Conservation (phyloP, 441 rosid species). For the Breynia disticha region DNA sequence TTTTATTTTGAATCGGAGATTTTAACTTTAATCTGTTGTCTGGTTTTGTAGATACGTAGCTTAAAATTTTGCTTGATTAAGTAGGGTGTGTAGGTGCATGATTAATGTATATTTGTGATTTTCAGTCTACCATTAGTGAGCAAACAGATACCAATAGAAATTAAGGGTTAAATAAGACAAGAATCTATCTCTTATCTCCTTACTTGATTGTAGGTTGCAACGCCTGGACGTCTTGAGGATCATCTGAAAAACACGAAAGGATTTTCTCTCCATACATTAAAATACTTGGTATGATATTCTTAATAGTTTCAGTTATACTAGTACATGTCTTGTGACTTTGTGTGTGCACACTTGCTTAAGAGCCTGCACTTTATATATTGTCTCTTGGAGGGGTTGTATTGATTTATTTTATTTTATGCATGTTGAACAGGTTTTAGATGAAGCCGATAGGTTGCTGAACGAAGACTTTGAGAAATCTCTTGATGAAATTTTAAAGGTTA, state of each 20-base stretch:
- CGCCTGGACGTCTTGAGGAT: slow-evolving; percentile 92
- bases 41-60: neutral
- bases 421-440: slow-evolving; percentile 78
- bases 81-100: no score
- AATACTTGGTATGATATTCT: slow-evolving; percentile 59
- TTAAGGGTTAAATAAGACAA: neutral
- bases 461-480: slow-evolving; percentile 95
- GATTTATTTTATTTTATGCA: slow-evolving; percentile 8
- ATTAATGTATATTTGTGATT: no score
- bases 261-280: slow-evolving; percentile 61
- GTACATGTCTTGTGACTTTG: neutral
- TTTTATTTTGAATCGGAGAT: neutral
- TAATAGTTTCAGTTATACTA: neutral
- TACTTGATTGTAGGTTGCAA: slow-evolving; percentile 52
- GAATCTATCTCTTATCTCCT: neutral
- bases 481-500: slow-evolving; percentile 60
- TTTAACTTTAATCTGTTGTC: neutral
- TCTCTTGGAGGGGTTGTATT: no score
- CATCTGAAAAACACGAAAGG: slow-evolving; percentile 86
- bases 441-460: slow-evolving; percentile 90
- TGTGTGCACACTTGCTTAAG: no score
- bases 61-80: no score
- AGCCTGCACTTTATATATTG: neutral
- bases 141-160: neutral
- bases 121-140: no score